Base-by-base conservation (phyloP, 495 filamentous ascomycete genomes). In the Tuber umbilicatum region DNA sequence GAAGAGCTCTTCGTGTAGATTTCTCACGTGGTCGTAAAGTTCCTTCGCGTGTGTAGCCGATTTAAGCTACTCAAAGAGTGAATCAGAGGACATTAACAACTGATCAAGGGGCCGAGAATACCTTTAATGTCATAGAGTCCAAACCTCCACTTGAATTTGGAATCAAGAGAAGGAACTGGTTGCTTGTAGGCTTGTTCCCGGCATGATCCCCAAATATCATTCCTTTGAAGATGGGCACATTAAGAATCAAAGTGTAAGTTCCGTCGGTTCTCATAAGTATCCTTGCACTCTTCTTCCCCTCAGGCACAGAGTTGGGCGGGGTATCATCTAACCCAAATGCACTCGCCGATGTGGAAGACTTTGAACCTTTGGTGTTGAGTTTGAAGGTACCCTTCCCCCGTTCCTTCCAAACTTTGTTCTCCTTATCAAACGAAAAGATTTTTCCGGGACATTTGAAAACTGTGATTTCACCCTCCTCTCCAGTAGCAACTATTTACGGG, bases 231-330 rank as follows among this genome's bases (percentile, higher is more conserved):
- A 93, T 84, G 5, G 89, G 88, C 55, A 87, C 87, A 81, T 93
- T 93, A 41, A 93, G 83, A 78, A 91, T 86, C 39, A 92, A 87
- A 27, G 89, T 86, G 73, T 88, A 84, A 21, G 87, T 88, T 41
- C 90, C 91, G 70, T 92, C 90, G 4, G 91, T 90, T 19, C 91
- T 86, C 87, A 92, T 90, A 71, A 93, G 87, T 82, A 93, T 86
- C 39, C 91, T 75, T 42, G 87, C 38, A 85, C 87, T 71, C 70
- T 84, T 84, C 42, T 83, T 79, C 23, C 83, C 84, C 23, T 84
- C 83, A 41, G 69, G 60, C 2, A 73, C 78, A 16, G 47, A 38
- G 5, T 38, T 31, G 39, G 75, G 73, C 70, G 74, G 67, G 43
- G 73, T 72, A 43, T 83, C 64, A 31, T 71, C 74, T 38, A 55